Conservation (phyloP, 176 grass and related monocot species). For the Aegilops bicornis region DNA sequence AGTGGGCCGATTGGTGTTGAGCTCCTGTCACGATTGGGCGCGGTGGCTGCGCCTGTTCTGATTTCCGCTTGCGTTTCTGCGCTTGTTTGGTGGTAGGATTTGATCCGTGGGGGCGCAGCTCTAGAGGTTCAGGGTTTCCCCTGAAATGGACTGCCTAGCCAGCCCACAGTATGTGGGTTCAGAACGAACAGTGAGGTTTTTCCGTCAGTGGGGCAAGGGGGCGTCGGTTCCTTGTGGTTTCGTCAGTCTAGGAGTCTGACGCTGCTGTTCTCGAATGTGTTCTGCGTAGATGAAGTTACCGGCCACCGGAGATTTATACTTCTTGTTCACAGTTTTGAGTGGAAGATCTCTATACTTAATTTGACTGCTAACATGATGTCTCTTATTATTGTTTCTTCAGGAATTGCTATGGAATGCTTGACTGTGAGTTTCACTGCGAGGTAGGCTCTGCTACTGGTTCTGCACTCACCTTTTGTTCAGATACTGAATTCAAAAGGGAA, state of each 20-base stretch:
- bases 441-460: slow-evolving; percentile 7
- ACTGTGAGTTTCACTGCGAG: slow-evolving; percentile 41
- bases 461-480: background rate
- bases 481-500: background rate
- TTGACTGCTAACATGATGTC: background rate
- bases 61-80: background rate
- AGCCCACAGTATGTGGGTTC: background rate
- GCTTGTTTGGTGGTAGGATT: background rate
- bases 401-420: slow-evolving; percentile 57
- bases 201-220: background rate
- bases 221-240: background rate
- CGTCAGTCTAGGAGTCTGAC: background rate
- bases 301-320: background rate
- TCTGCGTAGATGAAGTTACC: background rate
- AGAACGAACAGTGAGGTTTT: background rate
- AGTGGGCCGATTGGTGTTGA: background rate
- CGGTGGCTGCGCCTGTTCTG: background rate
- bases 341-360: background rate
- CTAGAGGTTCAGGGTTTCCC: background rate
- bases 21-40: background rate
- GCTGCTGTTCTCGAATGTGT: background rate
- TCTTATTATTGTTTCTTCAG: background rate
- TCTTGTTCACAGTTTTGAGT: background rate
- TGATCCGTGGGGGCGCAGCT: background rate
- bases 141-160: background rate